A percentile compares a stretch with the other conserved stretches of the same genome.
Evolutionary conservation across 2,329 filamentous ascomycete species (phyloP).

Genomic region (Apiospora sp.): DNA sequence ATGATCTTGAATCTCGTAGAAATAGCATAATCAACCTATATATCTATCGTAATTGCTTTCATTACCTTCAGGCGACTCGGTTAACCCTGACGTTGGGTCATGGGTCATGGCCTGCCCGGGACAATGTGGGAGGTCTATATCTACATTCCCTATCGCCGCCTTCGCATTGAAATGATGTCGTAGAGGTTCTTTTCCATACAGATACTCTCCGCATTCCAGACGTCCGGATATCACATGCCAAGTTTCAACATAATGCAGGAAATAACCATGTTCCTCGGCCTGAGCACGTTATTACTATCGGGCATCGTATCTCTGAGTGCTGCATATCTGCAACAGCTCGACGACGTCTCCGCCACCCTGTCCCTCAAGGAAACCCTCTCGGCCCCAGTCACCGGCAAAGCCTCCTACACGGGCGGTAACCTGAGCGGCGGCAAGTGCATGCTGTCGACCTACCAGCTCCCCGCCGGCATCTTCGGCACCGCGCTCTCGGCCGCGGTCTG

Average conservation of each 20-base stretch:
- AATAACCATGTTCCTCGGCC: neutral
- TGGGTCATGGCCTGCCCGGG: too few species aligned
- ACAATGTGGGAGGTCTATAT: too few species aligned
- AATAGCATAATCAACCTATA: neutral
- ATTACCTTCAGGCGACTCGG: neutral
- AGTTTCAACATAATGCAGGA: neutral
- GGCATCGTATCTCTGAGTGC: neutral
- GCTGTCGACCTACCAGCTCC: slow-evolving; percentile 1
- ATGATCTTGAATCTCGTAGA: neutral
- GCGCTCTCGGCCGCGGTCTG: neutral
- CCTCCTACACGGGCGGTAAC: neutral
- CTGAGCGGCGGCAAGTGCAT: slow-evolving; percentile 2
- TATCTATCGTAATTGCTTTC: neutral
- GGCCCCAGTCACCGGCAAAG: neutral
- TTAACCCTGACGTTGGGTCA: too few species aligned
- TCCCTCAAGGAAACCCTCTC: neutral
- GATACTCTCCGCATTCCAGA: too few species aligned
- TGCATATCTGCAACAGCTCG: neutral
- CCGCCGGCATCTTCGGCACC: neutral
- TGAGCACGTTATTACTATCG: neutral
- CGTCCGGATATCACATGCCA: too few species aligned
- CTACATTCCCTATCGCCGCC: too few species aligned
- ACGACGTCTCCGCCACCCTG: too few species aligned
- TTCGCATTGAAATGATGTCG: too few species aligned
- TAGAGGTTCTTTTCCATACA: too few species aligned